Percentiles rank a stretch among this genome's conserved stretches.
phyloP scores from a whole-genome alignment of 2,329 filamentous ascomycete genomes.

The Phyllosticta paracitricarpa region DNA sequence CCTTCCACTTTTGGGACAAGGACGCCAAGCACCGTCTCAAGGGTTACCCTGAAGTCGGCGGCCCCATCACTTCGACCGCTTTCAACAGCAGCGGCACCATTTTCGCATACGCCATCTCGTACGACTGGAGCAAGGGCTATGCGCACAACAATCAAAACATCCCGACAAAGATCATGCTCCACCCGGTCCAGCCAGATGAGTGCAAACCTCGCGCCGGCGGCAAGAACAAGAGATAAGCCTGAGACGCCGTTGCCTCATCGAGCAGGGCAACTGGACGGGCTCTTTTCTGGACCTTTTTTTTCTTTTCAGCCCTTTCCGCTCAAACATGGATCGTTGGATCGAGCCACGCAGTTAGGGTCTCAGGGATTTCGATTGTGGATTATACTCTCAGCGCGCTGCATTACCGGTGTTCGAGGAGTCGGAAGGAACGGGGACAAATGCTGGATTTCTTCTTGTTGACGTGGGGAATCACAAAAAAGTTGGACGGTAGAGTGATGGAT shows the following conservation, averaged over 20 bases:
- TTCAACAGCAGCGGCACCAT: conserved; percentile 74
- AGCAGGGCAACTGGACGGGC: background rate
- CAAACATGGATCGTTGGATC: too few relatives aligned
- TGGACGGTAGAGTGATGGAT: too few relatives aligned
- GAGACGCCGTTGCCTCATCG: background rate
- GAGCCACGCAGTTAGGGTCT: too few relatives aligned
- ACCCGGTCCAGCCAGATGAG: conserved; percentile 38
- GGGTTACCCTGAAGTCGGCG: conserved; percentile 56
- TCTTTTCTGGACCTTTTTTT: background rate
- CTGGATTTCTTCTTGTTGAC: too few relatives aligned
- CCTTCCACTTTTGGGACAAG: conserved; percentile 91
- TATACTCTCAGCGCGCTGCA: background rate
- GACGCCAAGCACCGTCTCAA: conserved; percentile 44
- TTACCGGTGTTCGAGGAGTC: background rate
- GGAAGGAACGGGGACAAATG: too few relatives aligned
- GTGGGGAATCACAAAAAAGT: too few relatives aligned
- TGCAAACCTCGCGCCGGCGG: conserved; percentile 40
- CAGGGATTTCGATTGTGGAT: background rate
- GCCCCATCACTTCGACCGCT: conserved; percentile 80
- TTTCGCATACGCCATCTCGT: conserved; percentile 63
- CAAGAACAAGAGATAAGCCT: conserved; percentile 29
- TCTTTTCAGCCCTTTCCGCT: background rate
- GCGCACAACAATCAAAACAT: conserved; percentile 60
- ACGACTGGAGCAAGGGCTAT: conserved; percentile 98
- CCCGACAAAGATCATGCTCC: conserved; percentile 43